Evolutionary conservation across 805 yeast genomes (phyloP), one percentile per base, ranked within the genome.

Genomic region (Tetrapisispora pingtungensis): DNA sequence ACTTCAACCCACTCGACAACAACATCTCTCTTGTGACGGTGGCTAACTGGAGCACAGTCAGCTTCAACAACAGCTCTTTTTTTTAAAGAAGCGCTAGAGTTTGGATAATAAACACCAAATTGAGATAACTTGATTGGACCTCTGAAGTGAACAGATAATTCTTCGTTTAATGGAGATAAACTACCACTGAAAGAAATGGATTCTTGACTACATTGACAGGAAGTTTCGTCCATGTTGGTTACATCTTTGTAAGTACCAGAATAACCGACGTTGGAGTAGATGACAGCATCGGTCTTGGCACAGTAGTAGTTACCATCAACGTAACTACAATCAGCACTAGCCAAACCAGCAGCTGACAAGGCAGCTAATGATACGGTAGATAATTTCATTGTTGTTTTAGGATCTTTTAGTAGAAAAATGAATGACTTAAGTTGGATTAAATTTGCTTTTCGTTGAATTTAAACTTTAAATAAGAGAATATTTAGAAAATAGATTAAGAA

Each of bases 61-160:
- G 26, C 37, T 24, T 66, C 73, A 22, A 62, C 69, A 10, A 59
- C 67, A 15, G 48, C 62, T 33, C 63, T 72, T 49, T 67, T 72
- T 62, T 73, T 73, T 57, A 69, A 72, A 53, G 69, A 62, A 34
- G 71, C 56, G 36, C 70, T 55, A n/a, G 72, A 53, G 22, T 75
- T 60, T 51, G 86, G 89, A 58, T 81, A 80, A 73, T 89, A 93
- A 45, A 86, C 96, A 65, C 89, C 97, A 61, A 93, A 87, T 53
- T 75, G 72, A 47, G 66, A 62, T 55, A 83, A 67, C 14, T 72
- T 65, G 47, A 83, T 59, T 10, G 93, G 93, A 37, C 93, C 93
- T 66, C 93, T 74, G 61, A 83, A 76, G 59, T 83, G 93, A 14
- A 83, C 86, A 4, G 87, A 78, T 22, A 83, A 68, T 58, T 78